Base-by-base conservation (phyloP, 306 rosid species). In the Bauhinia variegata region DNA sequence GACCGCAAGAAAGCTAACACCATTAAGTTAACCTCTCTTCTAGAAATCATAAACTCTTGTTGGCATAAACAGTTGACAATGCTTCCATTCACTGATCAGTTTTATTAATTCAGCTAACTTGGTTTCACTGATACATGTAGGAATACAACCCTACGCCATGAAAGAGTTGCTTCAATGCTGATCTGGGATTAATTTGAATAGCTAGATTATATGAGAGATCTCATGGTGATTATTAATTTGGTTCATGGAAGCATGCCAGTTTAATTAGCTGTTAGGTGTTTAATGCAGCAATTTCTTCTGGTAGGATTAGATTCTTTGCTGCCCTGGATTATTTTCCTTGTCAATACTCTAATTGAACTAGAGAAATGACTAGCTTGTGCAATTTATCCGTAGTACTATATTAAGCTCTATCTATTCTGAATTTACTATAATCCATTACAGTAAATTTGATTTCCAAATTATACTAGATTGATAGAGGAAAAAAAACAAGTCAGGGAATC, bases 161-260 rank as follows among this genome's bases (percentile, higher is more conserved):
- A 93, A 74, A 84, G 83, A 78, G 97, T 89, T 72, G 97, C 96
- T 33, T 80, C 98, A 7, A 87, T 84, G 91, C 77, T 79, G 72
- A 89, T 88, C 82, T 93, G 98, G 98, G 96, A n/a, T n/a, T n/a
- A 89, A 75, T 83, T 17, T 39, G 95, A 85, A 32, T 85, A 82
- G 19, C 65, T 80, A 80, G 75, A 57, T 79, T 82, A 23, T 23
- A n/a, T n/a, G n/a, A n/a, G 28, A 23, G 28, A 23, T 23, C 28
- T 23, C 28, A 23, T 23, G 28, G 28, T 23, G 28, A 23, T 23
- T 23, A 23, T 23, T 23, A 23, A 58, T 23, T 23, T 23, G 28
- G 28, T n/a, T n/a, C n/a, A n/a, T 23, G 28, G 28, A 23, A 23
- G 28, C 28, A 23, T 23, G 28, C 2, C n/a, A n/a, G 28, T 23